Evolutionary conservation across 148 eudicot species (phyloP).

Genomic region (Drosera capensis): DNA sequence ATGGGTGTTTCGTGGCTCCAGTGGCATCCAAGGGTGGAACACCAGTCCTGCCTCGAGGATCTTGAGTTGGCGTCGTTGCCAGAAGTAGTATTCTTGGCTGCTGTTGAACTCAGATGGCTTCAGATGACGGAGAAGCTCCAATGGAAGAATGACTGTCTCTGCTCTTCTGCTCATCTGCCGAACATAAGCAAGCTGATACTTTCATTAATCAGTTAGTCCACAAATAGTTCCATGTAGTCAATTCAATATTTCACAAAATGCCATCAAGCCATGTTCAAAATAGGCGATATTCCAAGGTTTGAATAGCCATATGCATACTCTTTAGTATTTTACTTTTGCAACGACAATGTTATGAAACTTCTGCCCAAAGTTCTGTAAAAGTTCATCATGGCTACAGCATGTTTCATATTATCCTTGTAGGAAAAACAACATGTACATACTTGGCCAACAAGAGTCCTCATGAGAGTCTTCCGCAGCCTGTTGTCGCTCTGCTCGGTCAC

Average conservation of each 20-base stretch:
- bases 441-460: conserved; percentile 96
- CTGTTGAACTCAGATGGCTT: conserved; percentile 71
- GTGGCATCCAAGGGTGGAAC: conserved; percentile 46
- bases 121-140: conserved; percentile 81
- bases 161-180: conserved; percentile 70
- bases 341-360: too few species aligned
- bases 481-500: conserved; percentile 81
- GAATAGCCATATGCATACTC: too few species aligned
- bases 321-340: too few species aligned
- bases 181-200: conserved; percentile 1
- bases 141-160: conserved; percentile 77
- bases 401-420: too few species aligned
- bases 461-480: conserved; percentile 80
- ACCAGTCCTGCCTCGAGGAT: conserved; percentile 59
- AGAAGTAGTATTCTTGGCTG: conserved; percentile 46
- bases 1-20: conserved; percentile 29
- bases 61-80: conserved; percentile 75
- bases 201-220: neutral
- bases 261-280: too few species aligned
- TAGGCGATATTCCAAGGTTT: too few species aligned
- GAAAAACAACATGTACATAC: too few species aligned
- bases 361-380: too few species aligned
- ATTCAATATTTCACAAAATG: too few species aligned
- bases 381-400: too few species aligned
- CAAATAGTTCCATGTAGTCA: too few species aligned